Conservation (phyloP, 108 stramenopile genomes). For the Schizochytrium sp. region DNA sequence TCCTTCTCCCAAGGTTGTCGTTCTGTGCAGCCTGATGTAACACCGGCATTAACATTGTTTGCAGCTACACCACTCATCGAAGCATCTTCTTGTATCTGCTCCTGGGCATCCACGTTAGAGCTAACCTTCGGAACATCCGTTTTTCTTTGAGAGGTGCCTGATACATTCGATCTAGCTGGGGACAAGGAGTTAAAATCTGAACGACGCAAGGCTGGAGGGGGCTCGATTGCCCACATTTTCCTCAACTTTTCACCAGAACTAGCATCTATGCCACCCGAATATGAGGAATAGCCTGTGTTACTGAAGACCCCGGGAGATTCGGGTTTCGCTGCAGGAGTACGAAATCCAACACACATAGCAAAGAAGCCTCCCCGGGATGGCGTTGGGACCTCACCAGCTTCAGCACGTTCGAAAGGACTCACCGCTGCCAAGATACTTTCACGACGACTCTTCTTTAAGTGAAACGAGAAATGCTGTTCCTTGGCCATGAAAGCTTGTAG, state of each 20-base stretch:
- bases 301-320: too few relatives aligned
- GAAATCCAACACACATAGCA: background rate
- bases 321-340: background rate
- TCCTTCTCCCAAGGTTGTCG: background rate
- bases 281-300: too few relatives aligned
- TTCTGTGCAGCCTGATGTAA: background rate
- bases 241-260: background rate
- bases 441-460: background rate
- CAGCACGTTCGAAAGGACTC: background rate
- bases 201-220: background rate
- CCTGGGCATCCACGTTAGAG: too few relatives aligned
- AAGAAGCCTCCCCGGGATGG: background rate
- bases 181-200: background rate
- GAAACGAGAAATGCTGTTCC: background rate
- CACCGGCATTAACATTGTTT: too few relatives aligned
- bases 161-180: background rate
- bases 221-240: constrained; percentile 13
- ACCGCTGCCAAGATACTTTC: background rate
- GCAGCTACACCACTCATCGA: background rate
- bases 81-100: background rate
- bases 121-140: too few relatives aligned
- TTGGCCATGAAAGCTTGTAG: background rate
- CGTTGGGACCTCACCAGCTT: background rate
- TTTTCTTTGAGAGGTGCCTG: too few relatives aligned
- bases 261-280: too few relatives aligned